Base-by-base conservation (phyloP, 208 protist species). In the Crithidia thermophila region DNA sequence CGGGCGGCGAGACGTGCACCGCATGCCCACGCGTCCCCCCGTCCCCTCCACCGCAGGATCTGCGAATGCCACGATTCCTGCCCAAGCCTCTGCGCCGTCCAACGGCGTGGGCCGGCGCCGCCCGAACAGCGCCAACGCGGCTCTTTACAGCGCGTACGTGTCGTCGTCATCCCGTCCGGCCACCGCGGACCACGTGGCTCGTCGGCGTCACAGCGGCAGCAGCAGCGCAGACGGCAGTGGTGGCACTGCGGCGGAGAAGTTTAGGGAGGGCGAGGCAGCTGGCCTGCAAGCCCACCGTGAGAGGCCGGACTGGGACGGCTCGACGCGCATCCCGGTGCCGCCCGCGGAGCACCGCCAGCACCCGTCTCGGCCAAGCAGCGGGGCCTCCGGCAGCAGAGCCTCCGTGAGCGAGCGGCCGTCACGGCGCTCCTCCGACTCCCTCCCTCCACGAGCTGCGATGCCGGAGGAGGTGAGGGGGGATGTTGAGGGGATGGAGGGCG, bases 81-180 rank as follows among this genome's bases (percentile, higher is more conserved):
- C n/a, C 43, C 6, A 9, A 3, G 43, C 3, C 4, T 20, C n/a
- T n/a, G n/a, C n/a, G n/a, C n/a, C n/a, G n/a, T n/a, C n/a, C n/a
- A n/a, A n/a, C n/a, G n/a, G n/a, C n/a, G n/a, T n/a, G n/a, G 31
- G 58, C 3, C 18, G 56, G 40, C 36, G 18, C 28, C 37, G 56
- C 0, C 42, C 40, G 5, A 62, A 51, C 42, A 62, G 56, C 28
- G 56, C 56, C 28, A 62, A 62, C 42, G 56, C 56, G 21, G 56
- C 37, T 0, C 25, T 62, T 10, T 62, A 51, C 42, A 51, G 40
- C 6, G 56, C 56, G 18, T 50, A 62, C 42, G 1, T 62, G 56
- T 49, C 56, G 18, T 27, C 27, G 6, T 42, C 39, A 0, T 31
- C 34, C 5, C n/a, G n/a, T n/a, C 3, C 20, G 7, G 11, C 42